phyloP scores from a whole-genome alignment of 768 basidiomycete genomes.

The Harrya chromipes region DNA sequence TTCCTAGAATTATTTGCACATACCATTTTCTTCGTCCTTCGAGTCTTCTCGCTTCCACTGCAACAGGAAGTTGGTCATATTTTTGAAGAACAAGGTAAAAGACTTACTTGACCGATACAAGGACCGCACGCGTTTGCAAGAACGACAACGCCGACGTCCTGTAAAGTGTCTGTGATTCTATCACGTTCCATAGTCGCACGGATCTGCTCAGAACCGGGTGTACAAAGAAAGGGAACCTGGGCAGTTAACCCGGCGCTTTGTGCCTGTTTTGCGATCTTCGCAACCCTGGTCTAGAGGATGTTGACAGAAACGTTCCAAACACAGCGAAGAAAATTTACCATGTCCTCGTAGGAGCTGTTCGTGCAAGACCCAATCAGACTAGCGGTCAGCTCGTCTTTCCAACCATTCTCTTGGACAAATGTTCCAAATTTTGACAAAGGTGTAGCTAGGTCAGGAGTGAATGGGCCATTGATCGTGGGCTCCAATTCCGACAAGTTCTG shows the following conservation, averaged over 20 bases:
- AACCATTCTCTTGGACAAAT: conserved; percentile 80
- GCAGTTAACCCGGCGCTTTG: conserved; percentile 75
- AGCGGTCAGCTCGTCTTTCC: conserved; percentile 92
- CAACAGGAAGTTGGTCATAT: conserved; percentile 7
- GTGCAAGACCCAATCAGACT: conserved; percentile 98
- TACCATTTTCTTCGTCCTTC: conserved; percentile 88
- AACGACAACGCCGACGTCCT: conserved; percentile 91
- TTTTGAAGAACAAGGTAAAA: not conserved
- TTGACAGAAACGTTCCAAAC: conserved; percentile 3
- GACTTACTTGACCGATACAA: conserved; percentile 87
- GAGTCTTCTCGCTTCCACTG: conserved; percentile 93
- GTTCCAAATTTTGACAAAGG: conserved; percentile 85
- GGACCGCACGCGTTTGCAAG: conserved; percentile 98
- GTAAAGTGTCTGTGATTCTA: conserved; percentile 72
- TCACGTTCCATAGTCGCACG: conserved; percentile 97
- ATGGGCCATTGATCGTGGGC: conserved; percentile 93
- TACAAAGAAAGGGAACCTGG: conserved; percentile 85
- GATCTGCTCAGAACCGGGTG: conserved; percentile 93
- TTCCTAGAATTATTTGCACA: conserved; percentile 16
- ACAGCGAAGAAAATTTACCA: conserved; percentile 46
- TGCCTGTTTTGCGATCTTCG: conserved; percentile 88
- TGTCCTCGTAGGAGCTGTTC: conserved; percentile 96
- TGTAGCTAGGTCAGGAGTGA: conserved; percentile 95
- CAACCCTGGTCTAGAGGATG: conserved; percentile 73
- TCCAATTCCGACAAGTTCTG: conserved; percentile 88